A percentile compares a stretch with the other conserved stretches of the same genome.
Evolutionary conservation across 2,329 filamentous ascomycete genomes (phyloP).

Genomic region (Coleophoma eucalyptorum): DNA sequence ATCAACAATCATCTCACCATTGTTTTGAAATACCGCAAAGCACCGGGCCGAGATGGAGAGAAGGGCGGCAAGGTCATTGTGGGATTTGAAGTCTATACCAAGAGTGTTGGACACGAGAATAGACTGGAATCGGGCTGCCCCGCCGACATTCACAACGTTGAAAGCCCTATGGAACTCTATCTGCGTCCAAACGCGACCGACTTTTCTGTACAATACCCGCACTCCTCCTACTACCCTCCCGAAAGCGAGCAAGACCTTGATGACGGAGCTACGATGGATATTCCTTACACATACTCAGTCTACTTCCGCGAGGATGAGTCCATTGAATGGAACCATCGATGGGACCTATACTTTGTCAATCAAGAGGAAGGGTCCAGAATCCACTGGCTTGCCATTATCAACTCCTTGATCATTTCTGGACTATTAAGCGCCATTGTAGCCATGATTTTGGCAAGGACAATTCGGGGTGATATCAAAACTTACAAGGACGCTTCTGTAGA

Average conservation of each 20-base stretch:
- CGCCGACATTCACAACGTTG: slow-evolving; percentile 57
- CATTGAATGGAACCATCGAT: slow-evolving; percentile 79
- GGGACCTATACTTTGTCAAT: slow-evolving; percentile 88
- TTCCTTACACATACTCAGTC: slow-evolving; percentile 86
- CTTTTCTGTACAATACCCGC: slow-evolving; percentile 46
- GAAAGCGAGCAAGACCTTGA: slow-evolving; percentile 53
- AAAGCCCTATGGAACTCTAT: slow-evolving; percentile 64
- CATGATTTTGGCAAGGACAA: slow-evolving; percentile 76
- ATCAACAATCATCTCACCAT: slow-evolving; percentile 88
- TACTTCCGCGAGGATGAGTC: slow-evolving; percentile 82
- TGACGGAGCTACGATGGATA: slow-evolving; percentile 62
- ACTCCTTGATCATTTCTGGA: slow-evolving; percentile 79
- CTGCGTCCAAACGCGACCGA: slow-evolving; percentile 60
- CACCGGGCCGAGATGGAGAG: slow-evolving; percentile 64
- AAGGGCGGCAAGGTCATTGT: slow-evolving; percentile 76
- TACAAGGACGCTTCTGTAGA: slow-evolving; percentile 64
- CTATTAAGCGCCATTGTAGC: slow-evolving; percentile 75
- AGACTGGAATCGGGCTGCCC: slow-evolving; percentile 66
- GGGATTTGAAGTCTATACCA: slow-evolving; percentile 86
- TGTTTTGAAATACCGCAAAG: slow-evolving; percentile 73
- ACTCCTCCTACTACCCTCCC: slow-evolving; percentile 53
- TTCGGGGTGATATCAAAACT: slow-evolving; percentile 73
- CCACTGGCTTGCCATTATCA: slow-evolving; percentile 86
- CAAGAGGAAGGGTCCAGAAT: slow-evolving; percentile 78
- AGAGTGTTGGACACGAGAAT: slow-evolving; percentile 64